Conservation (phyloP, 2,329 filamentous ascomycete genomes). For the Fusarium sp. region DNA sequence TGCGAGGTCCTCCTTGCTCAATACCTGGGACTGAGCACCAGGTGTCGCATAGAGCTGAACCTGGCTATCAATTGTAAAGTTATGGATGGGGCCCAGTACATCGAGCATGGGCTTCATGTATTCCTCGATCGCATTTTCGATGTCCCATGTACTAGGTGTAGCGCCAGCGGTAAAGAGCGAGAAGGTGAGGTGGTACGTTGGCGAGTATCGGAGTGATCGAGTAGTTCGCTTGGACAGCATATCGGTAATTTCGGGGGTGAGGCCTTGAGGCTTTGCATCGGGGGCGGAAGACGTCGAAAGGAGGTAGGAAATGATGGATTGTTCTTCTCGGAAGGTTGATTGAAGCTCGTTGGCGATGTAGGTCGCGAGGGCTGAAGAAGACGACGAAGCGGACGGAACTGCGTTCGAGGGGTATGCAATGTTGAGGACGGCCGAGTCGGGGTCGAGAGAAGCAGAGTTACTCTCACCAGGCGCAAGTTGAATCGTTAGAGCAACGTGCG, state of each 20-base stretch:
- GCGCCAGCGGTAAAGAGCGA: constrained; percentile 89
- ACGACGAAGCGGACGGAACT: constrained; percentile 73
- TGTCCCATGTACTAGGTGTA: constrained; percentile 88
- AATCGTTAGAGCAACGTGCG: constrained; percentile 74
- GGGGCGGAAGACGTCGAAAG: constrained; percentile 67
- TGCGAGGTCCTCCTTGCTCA: constrained; percentile 87
- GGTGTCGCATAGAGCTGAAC: constrained; percentile 90
- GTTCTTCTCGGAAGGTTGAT: constrained; percentile 86
- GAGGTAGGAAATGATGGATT: constrained; percentile 82
- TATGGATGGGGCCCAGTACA: constrained; percentile 84
- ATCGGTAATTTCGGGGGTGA: constrained; percentile 64
- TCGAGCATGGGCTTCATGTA: constrained; percentile 86
- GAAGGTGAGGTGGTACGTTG: constrained; percentile 95
- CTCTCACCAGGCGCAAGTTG: constrained; percentile 73
- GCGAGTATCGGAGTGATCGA: constrained; percentile 87
- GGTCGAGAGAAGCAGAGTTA: constrained; percentile 72
- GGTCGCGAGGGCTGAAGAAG: constrained; percentile 77
- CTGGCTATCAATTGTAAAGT: constrained; percentile 96
- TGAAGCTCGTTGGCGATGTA: constrained; percentile 84
- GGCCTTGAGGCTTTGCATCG: constrained; percentile 57
- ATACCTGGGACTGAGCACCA: constrained; percentile 69
- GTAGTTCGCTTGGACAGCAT: constrained; percentile 77
- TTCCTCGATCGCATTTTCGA: constrained; percentile 81
- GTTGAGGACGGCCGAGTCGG: constrained; percentile 77
- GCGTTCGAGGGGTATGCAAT: constrained; percentile 80